Percentiles rank a stretch among this genome's conserved stretches.
phyloP scores from a whole-genome alignment of 768 basidiomycete genomes.

The Galerina marginata region DNA sequence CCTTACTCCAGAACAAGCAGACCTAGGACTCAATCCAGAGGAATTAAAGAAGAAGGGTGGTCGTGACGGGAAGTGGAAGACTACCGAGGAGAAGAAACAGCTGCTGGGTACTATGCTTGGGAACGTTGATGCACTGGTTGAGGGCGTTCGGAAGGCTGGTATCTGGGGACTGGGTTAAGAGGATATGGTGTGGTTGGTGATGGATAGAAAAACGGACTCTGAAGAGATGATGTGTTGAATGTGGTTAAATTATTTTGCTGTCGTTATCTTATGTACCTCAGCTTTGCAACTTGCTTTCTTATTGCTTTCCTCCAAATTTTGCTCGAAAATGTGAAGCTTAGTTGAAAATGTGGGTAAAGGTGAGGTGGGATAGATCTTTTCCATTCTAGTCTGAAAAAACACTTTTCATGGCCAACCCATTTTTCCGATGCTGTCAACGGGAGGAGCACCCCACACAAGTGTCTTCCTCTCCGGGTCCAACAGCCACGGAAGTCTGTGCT shows the following conservation, averaged over 20 bases:
- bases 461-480: conserved; percentile 69
- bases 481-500: conserved; percentile 51
- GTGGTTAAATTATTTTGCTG: conserved; percentile 11
- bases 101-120: conserved; percentile 82
- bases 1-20: too few species aligned
- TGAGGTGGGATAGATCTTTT: neutral
- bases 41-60: neutral
- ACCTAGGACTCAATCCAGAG: too few species aligned
- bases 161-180: conserved; percentile 75
- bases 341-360: too few species aligned
- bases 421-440: conserved; percentile 65
- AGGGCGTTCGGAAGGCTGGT: conserved; percentile 84
- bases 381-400: too few species aligned
- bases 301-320: neutral
- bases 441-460: conserved; percentile 75
- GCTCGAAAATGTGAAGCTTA: too few species aligned
- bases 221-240: neutral
- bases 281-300: conserved; percentile 14
- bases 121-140: conserved; percentile 90
- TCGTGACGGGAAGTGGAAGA: conserved; percentile 41
- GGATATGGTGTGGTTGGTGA: neutral
- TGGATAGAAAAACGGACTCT: neutral
- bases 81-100: conserved; percentile 85
- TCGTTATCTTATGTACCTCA: conserved; percentile 2
- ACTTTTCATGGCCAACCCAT: conserved; percentile 24